Base-by-base conservation (phyloP, 1,284 basidiomycete genomes). In the Trichosporon ovoides region DNA sequence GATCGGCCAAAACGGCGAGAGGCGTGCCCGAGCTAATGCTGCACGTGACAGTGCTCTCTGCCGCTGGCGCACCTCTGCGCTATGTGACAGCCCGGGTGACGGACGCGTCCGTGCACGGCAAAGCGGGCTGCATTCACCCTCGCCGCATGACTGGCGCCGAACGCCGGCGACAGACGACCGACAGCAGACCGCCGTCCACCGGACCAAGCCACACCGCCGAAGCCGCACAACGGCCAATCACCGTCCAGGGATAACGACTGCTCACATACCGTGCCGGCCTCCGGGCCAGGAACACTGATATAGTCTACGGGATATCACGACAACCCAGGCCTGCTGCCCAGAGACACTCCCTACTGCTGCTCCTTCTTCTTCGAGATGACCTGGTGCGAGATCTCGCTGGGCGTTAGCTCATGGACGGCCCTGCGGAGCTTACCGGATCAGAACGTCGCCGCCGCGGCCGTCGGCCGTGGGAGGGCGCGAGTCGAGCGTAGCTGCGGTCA, bases 311-410 rank as follows among this genome's bases (percentile, higher is more conserved):
- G 28, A 31, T 31, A 31, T 31, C 28, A 5, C 28, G 28, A 31
- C 28, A 31, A 31, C 28, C 28, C 28, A 31, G 28, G 28, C 28
- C 28, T 31, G 28, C 28, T 9, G 28, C 28, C 28, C 28, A 4
- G 28, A 5, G 5, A 31, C 43, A 16, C 24, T 13, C 11, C 43
- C 22, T 48, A 48, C 43, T 48, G 43, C 49, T 53, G 52, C 33
- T 34, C 24, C 37, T 62, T 57, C 53, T 55, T 53, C 50, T 59
- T 57, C 50, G 58, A 60, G 37, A 63, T 56, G 28, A 63, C 58
- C 58, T 61, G 46, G 60, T 64, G 59, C 38, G 57, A 61, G 46
- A 53, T 49, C 58, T 64, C 62, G 50, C 59, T 63, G 54, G 7
- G 9, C 7, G 57, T 54, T 20, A 58, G 57, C 34, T 19, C 3